These are phyloP conservation scores for Fomitopsis palustris DNA, from an alignment of 1,284 basidiomycete species.

Conservation along the genomic window DNA sequence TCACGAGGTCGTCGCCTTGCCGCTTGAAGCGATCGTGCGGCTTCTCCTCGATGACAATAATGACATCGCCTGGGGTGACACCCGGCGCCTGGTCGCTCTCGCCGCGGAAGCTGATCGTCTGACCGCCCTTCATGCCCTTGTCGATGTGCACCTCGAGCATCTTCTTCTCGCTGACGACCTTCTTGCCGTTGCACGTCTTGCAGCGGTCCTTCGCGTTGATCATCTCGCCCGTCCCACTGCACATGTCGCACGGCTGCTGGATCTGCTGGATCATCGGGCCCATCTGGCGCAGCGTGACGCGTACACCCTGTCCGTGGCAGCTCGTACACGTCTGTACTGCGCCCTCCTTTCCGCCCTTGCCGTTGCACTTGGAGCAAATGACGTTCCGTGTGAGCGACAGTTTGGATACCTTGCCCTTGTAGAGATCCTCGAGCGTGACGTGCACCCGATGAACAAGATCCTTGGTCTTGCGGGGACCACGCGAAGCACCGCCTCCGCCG, in stretches of 20 bases:
- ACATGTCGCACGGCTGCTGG: constrained; percentile 93
- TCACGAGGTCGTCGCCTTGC: constrained; percentile 87
- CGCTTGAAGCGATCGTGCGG: constrained; percentile 74
- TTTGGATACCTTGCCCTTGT: constrained; percentile 98
- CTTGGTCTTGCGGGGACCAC: constrained; percentile 96
- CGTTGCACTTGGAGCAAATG: constrained; percentile 91
- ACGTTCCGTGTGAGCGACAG: constrained; percentile 95
- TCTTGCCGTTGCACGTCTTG: constrained; percentile 93
- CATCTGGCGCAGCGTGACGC: constrained; percentile 91
- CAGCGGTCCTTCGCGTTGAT: constrained; percentile 96
- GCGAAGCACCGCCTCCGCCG: constrained; percentile 51
- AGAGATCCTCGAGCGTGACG: constrained; percentile 96
- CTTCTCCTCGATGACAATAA: constrained; percentile 98
- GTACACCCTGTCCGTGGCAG: constrained; percentile 92
- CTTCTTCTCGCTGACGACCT: constrained; percentile 94
- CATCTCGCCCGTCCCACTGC: constrained; percentile 88
- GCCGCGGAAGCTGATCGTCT: constrained; percentile 92
- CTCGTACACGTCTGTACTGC: constrained; percentile 79
- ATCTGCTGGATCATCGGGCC: constrained; percentile 99
- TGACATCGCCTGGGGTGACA: constrained; percentile 91
- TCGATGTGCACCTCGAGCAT: constrained; percentile 99
- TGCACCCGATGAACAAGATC: constrained; percentile 97
- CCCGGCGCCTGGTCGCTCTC: constrained; percentile 96
- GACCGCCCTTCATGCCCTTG: constrained; percentile 98
- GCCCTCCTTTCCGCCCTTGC: constrained; percentile 97